A percentile compares a stretch with the other conserved stretches of the same genome.
phyloP scores from a whole-genome alignment of 2,329 filamentous ascomycete species.

The Alternaria conjuncta region DNA sequence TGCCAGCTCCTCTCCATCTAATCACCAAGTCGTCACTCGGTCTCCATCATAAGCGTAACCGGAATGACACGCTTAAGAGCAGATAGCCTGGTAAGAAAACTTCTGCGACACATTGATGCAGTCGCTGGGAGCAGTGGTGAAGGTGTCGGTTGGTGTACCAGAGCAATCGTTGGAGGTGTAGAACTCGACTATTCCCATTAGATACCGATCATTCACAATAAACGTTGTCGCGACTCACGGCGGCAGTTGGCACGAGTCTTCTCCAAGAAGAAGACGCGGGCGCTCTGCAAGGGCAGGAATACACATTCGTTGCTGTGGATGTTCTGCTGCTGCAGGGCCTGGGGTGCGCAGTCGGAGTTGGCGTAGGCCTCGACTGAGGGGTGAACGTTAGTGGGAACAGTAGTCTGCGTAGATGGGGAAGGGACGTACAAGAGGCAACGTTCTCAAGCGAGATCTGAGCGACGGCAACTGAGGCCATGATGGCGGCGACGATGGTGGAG shows the following conservation, averaged over 20 bases:
- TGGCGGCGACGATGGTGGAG: constrained; percentile 4
- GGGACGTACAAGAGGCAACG: constrained; percentile 4
- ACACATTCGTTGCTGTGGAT: constrained; percentile 8
- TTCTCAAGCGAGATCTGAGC: constrained; percentile 8
- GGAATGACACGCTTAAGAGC: background rate
- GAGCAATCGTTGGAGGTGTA: background rate
- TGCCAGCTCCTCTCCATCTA: background rate
- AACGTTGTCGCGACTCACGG: background rate
- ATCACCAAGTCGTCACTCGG: background rate
- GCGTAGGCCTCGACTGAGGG: constrained; percentile 5
- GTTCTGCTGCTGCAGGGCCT: background rate
- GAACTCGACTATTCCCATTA: constrained; percentile 1
- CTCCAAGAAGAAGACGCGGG: constrained; percentile 6
- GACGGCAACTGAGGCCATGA: constrained; percentile 5
- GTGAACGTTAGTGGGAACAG: background rate
- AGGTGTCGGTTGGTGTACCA: background rate
- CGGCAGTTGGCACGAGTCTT: constrained; percentile 8
- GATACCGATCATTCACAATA: background rate
- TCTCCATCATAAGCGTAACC: background rate
- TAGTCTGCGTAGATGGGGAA: background rate
- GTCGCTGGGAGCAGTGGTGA: constrained; percentile 4
- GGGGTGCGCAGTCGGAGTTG: constrained; percentile 1
- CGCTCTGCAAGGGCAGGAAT: constrained; percentile 4
- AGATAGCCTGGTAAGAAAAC: constrained; percentile 7
- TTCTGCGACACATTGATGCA: constrained; percentile 5